phyloP scores from a whole-genome alignment of 441 rosid genomes.

The Syzygium syzygioides region DNA sequence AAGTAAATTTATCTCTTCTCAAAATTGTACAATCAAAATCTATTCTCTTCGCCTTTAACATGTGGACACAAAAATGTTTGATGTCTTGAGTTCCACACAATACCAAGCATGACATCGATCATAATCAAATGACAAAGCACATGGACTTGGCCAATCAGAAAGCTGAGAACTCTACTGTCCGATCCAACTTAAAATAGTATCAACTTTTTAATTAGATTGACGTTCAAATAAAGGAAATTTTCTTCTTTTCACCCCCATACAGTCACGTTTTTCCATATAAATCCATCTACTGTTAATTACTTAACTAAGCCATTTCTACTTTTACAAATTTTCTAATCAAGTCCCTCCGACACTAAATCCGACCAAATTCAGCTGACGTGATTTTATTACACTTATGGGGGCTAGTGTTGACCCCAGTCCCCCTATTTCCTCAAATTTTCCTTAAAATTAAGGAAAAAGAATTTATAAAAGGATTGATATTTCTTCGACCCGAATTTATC shows the following conservation, averaged over 20 bases:
- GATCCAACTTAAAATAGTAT: not conserved
- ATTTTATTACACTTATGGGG: not conserved
- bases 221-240: not conserved
- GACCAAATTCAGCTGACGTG: accelerated
- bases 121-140: not conserved
- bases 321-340: not conserved
- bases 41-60: not conserved
- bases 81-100: not conserved
- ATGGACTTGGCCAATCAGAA: not conserved
- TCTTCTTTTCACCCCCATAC: not conserved
- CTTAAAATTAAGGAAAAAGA: too few species aligned
- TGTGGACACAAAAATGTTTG: not conserved
- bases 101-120: not conserved
- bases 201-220: not conserved
- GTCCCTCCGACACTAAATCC: not conserved
- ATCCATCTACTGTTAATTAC: not conserved
- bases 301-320: not conserved
- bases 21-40: not conserved
- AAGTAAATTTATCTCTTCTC: not conserved
- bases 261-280: not conserved
- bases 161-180: not conserved
- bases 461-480: too few species aligned
- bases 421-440: not conserved
- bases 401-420: not conserved
- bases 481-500: too few species aligned